Evolutionary conservation across 371 early-diverging fungal species (phyloP), one percentile per base, ranked within the genome.

Genomic region (Actinomucor elegans): DNA sequence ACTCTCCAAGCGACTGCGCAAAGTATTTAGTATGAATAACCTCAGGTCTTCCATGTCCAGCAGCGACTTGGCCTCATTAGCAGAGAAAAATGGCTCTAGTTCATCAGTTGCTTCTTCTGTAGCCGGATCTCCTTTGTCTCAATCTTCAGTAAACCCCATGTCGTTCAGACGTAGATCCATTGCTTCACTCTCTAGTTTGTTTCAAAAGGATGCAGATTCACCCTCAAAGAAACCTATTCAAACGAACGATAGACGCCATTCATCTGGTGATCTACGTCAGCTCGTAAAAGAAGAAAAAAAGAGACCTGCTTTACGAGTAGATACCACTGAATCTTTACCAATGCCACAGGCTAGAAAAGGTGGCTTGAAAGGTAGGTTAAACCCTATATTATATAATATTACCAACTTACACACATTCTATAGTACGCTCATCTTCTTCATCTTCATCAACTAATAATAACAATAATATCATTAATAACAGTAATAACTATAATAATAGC

Each of bases 11-110:
- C 64, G 67, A 18, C 60, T 78, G n/a, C 71, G 79, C 9, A 70
- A 73, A 33, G 79, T 78, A 8, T 78, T 78, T 29, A 78, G 79
- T 36, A 75, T 78, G 75, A 64, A 59, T 44, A 73, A 65, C 31
- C 37, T 73, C 8, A 54, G 9, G 17, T 23, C 49, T 27, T 38
- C 50, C 32, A 14, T 11, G 12, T 40, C 64, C 14, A 52, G 29
- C 12, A 18, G 47, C 26, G 59, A 59, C 27, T 33, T 55, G 7
- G 21, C 36, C 21, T 33, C 58, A 12, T 17, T 50, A 4, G 21
- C 29, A 34, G 50, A 43, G 12, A 48, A 29, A 29, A 53, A 58
- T 26, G 60, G 33, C 2, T 55, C 58, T 8, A 45, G 17, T 20
- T 62, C 48, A 21, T 48, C 61, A 5, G 23, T 55, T 21, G 47